Base-by-base conservation (phyloP, 305 asterid species). In the Withania somnifera region DNA sequence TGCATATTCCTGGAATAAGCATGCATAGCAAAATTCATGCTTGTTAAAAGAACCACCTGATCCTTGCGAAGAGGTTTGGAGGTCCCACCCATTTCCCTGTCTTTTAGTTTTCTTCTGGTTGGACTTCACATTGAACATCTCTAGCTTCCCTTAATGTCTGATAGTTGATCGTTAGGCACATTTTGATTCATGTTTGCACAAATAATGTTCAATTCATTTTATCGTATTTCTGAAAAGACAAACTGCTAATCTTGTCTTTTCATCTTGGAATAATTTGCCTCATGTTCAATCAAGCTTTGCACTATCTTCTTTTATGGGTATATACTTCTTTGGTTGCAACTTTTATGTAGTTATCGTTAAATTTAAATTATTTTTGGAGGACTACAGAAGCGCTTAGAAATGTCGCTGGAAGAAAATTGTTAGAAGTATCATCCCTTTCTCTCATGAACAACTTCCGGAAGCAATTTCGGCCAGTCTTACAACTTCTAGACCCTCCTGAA, bases 371-470 rank as follows among this genome's bases (percentile, higher is more conserved):
- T 69, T 54, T n/a, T n/a, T 63, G 17, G 85, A 92, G 97, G 90
- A 84, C 80, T 83, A 54, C 88, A 58, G 66, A 22, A 80, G 42
- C 67, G 78, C 79, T 82, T 85, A 81, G 84, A 77, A 60, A 80
- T 86, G 78, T 81, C 82, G 80, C 92, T 11, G 57, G 54, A 36
- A 86, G 92, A 32, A 85, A 84, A 84, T 61, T 88, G 83, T 51
- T 80, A 68, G 64, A 67, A 81, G 84, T 80, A 61, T 13, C 58
- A 51, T 73, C 80, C 24, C 34, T 78, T 56, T 47, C 22, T 47
- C 8, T 34, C 64, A 83, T 47, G 60, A 73, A 47, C 47, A 82
- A 53, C 57, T 40, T 26, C 61, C 36, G 5, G 53, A 9, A 19
- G 30, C 3, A 45, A 4, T 50, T 57, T 52, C 36, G 22, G 78